phyloP scores from a whole-genome alignment of 768 basidiomycete species.

The Xerocomellus amylosporus region DNA sequence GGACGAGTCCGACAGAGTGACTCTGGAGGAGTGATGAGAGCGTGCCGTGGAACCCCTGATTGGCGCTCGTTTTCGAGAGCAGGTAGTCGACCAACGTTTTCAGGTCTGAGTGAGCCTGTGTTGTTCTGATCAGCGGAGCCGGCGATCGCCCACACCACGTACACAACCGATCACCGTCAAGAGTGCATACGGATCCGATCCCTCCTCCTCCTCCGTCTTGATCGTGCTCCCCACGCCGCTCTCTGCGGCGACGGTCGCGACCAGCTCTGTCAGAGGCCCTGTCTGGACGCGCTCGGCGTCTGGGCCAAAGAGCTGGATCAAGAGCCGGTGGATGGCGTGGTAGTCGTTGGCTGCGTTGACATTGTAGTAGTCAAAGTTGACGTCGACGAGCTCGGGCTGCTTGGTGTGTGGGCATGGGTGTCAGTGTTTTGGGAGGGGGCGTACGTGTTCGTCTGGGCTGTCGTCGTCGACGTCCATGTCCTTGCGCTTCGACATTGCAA shows the following conservation, averaged over 20 bases:
- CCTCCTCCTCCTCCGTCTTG: conserved; percentile 66
- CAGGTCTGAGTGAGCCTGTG: conserved; percentile 70
- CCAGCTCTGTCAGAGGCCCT: conserved; percentile 74
- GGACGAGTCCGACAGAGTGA: conserved; percentile 68
- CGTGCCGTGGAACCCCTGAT: conserved; percentile 49
- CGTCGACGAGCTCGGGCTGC: conserved; percentile 26
- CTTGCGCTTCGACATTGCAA: conserved; percentile 55
- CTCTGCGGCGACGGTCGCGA: conserved; percentile 70
- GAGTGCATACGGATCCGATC: conserved; percentile 78
- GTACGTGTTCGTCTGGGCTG: conserved; percentile 40
- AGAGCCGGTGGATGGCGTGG: conserved; percentile 75
- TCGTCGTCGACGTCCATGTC: conserved; percentile 36
- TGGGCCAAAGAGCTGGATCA: conserved; percentile 62
- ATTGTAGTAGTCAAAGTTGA: conserved; percentile 86
- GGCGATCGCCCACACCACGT: conserved; percentile 10
- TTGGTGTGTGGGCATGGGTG: conserved; percentile 4
- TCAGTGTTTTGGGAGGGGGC: conserved; percentile 17
- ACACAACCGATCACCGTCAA: conserved; percentile 84
- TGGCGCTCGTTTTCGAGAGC: conserved; percentile 52
- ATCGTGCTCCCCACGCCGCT: conserved; percentile 82
- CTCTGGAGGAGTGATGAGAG: conserved; percentile 43
- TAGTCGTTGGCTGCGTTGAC: conserved; percentile 81
- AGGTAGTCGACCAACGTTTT: conserved; percentile 69
- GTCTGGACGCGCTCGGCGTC: conserved; percentile 74
- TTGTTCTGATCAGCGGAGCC: neutral